Conservation (phyloP, 805 yeast genomes). For the Ogataea glucozyma region DNA sequence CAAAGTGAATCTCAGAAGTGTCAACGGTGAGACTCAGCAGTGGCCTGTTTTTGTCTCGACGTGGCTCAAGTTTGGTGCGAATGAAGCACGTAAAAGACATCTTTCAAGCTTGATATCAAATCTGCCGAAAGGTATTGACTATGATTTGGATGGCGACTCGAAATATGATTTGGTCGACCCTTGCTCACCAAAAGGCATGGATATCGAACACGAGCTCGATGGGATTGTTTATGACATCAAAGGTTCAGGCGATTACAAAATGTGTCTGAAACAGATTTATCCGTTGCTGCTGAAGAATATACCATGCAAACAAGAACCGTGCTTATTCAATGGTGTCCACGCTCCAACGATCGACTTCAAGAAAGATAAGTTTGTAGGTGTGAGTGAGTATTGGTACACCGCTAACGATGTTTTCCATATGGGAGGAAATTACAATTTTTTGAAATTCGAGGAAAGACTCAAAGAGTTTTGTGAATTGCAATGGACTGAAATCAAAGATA, state of each 20-base stretch:
- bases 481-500: slow-evolving; percentile 58
- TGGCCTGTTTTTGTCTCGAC: slow-evolving; percentile 94
- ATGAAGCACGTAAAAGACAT: slow-evolving; percentile 82
- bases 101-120: slow-evolving; percentile 52
- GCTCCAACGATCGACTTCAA: slow-evolving; percentile 84
- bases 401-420: slow-evolving; percentile 87
- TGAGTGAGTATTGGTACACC: slow-evolving; percentile 97
- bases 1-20: slow-evolving; percentile 60
- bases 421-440: slow-evolving; percentile 86
- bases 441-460: slow-evolving; percentile 63
- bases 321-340: slow-evolving; percentile 93
- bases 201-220: slow-evolving; percentile 46
- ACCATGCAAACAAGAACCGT: slow-evolving; percentile 86
- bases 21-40: slow-evolving; percentile 67
- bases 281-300: slow-evolving; percentile 76
- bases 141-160: slow-evolving; percentile 48
- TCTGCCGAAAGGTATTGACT: slow-evolving; percentile 45
- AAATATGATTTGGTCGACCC: slow-evolving; percentile 64
- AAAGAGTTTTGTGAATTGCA: slow-evolving; percentile 71
- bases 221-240: slow-evolving; percentile 50
- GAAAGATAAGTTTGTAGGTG: slow-evolving; percentile 83
- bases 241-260: slow-evolving; percentile 80
- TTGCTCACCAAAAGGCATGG: slow-evolving; percentile 71
- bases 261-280: slow-evolving; percentile 69
- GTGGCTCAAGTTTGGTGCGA: slow-evolving; percentile 98